These are phyloP conservation scores for Allantophomopsis lycopodina DNA, from an alignment of 2,329 filamentous ascomycete species.

Conservation along the genomic window DNA sequence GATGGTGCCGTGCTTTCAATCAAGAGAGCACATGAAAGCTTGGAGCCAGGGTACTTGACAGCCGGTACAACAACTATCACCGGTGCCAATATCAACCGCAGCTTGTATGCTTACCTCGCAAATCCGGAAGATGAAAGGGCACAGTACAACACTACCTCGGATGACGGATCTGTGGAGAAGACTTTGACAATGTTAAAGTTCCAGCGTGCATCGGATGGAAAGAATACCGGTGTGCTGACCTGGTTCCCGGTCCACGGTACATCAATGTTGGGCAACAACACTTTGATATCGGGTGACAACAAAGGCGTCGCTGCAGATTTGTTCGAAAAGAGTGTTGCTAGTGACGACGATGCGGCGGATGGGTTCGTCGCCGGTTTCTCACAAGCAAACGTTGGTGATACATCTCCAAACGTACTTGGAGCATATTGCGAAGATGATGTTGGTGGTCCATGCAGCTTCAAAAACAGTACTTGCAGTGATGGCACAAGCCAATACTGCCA, in stretches of 20 bases:
- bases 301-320: slow-evolving; percentile 85
- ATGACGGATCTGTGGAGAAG: slow-evolving; percentile 51
- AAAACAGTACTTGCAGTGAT: slow-evolving; percentile 72
- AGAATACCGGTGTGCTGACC: slow-evolving; percentile 68
- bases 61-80: slow-evolving; percentile 55
- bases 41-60: slow-evolving; percentile 52
- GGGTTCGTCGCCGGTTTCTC: slow-evolving; percentile 85
- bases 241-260: slow-evolving; percentile 94
- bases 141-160: slow-evolving; percentile 43
- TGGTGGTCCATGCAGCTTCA: slow-evolving; percentile 54
- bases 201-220: slow-evolving; percentile 56
- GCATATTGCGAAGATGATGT: slow-evolving; percentile 83
- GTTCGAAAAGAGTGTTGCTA: slow-evolving; percentile 56
- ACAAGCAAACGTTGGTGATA: slow-evolving; percentile 84
- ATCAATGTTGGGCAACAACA: slow-evolving; percentile 84
- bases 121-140: slow-evolving; percentile 68
- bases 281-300: slow-evolving; percentile 84
- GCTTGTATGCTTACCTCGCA: slow-evolving; percentile 73
- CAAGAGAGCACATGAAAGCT: slow-evolving; percentile 59
- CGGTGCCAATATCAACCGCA: slow-evolving; percentile 80
- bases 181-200: slow-evolving; percentile 71
- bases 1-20: slow-evolving; percentile 76
- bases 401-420: slow-evolving; percentile 74
- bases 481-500: slow-evolving; percentile 60
- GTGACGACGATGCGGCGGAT: slow-evolving; percentile 38